Conservation (phyloP, 257 asterid species). For the Solanum chilense region DNA sequence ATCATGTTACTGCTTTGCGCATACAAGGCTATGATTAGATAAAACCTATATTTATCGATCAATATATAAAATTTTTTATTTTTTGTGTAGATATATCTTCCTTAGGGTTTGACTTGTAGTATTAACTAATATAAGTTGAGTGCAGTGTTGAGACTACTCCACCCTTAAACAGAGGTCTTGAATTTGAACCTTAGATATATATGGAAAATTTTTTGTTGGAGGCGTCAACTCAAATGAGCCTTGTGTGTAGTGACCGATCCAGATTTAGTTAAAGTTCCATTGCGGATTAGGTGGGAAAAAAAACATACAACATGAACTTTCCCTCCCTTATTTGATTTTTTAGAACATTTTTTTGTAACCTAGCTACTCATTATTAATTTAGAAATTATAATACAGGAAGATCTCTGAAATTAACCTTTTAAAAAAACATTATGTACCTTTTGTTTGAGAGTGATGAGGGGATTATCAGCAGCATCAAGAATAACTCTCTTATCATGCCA, state of each 20-base stretch:
- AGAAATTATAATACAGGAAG: no score
- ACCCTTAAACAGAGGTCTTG: no score
- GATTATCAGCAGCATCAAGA: conserved; percentile 18
- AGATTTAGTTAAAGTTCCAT: no score
- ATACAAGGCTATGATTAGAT: no score
- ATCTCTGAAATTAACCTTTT: not conserved
- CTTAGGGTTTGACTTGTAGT: not conserved
- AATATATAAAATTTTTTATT: no score
- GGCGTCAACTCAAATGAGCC: not conserved
- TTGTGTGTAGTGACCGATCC: no score
- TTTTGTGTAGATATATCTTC: not conserved
- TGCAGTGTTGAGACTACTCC: no score
- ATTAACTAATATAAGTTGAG: no score
- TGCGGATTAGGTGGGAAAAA: not conserved
- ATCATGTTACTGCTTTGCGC: no score
- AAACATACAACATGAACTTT: not conserved
- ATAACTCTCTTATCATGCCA: conserved; percentile 4
- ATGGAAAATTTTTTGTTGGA: no score
- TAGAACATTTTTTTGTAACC: not conserved
- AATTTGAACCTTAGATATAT: no score
- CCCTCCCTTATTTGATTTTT: not conserved
- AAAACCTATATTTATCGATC: no score
- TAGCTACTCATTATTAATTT: not conserved
- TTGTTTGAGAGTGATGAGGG: conserved; percentile 18
- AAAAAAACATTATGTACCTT: not conserved